Evolutionary conservation across 1,284 basidiomycete species (phyloP).

Genomic region (Fomitopsis schrenkii): DNA sequence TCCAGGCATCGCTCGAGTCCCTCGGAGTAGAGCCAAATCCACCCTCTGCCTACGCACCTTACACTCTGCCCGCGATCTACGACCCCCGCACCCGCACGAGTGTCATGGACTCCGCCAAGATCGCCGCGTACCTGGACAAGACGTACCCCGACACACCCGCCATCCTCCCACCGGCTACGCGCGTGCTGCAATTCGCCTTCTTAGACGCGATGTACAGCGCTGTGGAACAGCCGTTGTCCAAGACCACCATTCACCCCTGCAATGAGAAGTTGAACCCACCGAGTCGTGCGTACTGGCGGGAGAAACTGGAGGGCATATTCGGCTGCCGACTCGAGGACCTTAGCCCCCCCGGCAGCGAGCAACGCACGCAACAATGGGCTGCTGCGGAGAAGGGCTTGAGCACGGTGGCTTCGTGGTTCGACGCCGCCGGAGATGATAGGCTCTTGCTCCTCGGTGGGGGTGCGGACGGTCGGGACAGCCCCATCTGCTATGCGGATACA

Average conservation of each 20-base stretch:
- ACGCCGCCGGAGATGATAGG: constrained; percentile 12
- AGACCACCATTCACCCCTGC: constrained; percentile 21
- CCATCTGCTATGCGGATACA: constrained; percentile 34
- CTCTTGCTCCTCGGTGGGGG: constrained; percentile 21
- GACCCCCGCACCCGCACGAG: constrained; percentile 22
- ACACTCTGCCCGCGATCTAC: constrained; percentile 33
- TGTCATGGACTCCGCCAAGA: constrained; percentile 28
- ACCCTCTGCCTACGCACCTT: constrained; percentile 20
- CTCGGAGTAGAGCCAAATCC: constrained; percentile 24
- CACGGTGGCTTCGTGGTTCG: neutral
- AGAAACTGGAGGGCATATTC: constrained; percentile 30
- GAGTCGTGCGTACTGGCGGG: constrained; percentile 35
- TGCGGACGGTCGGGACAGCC: neutral
- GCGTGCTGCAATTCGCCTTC: constrained; percentile 31
- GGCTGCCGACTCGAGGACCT: constrained; percentile 30
- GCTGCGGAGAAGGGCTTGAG: neutral
- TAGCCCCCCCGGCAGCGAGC: constrained; percentile 19
- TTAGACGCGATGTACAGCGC: constrained; percentile 12
- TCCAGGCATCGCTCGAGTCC: constrained; percentile 24
- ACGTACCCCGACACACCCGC: constrained; percentile 26
- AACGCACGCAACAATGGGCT: constrained; percentile 23
- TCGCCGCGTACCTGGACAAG: constrained; percentile 31
- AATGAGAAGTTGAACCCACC: constrained; percentile 23
- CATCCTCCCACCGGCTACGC: constrained; percentile 20
- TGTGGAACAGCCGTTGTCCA: constrained; percentile 2